phyloP scores from a whole-genome alignment of 2,329 filamentous ascomycete genomes.

The Magnaporthales sp. region DNA sequence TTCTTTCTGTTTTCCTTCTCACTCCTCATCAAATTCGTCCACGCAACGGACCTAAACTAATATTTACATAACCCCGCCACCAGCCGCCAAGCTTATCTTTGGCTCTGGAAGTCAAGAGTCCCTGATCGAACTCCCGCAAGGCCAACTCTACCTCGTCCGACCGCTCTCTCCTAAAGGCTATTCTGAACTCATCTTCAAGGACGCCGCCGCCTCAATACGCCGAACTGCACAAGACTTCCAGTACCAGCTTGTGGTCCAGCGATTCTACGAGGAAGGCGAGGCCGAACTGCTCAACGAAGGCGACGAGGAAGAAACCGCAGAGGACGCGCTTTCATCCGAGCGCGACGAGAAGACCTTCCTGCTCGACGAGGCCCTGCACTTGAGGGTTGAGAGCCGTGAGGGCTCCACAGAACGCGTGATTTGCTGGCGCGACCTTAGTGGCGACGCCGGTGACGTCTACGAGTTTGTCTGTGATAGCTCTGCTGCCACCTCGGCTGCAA shows the following conservation, averaged over 20 bases:
- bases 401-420: conserved; percentile 75
- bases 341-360: conserved; percentile 97
- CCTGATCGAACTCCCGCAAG: conserved; percentile 88
- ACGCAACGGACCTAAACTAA: conserved; percentile 4
- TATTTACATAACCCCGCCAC: not conserved
- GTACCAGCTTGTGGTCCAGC: conserved; percentile 93
- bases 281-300: conserved; percentile 86
- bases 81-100: conserved; percentile 90
- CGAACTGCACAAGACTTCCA: conserved; percentile 92
- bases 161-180: conserved; percentile 94
- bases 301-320: conserved; percentile 71
- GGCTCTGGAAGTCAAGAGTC: conserved; percentile 81
- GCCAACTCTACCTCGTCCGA: conserved; percentile 93
- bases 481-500: conserved; percentile 55
- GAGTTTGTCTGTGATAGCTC: conserved; percentile 83
- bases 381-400: conserved; percentile 74
- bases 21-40: not conserved
- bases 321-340: conserved; percentile 65
- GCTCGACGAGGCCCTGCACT: conserved; percentile 84
- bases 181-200: conserved; percentile 97
- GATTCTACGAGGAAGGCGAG: conserved; percentile 95
- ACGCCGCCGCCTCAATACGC: conserved; percentile 85
- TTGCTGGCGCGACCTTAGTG: conserved; percentile 91
- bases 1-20: not conserved
- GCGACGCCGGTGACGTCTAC: conserved; percentile 90